Conservation (phyloP, 1,284 basidiomycete species). For the Naganishia albida region DNA sequence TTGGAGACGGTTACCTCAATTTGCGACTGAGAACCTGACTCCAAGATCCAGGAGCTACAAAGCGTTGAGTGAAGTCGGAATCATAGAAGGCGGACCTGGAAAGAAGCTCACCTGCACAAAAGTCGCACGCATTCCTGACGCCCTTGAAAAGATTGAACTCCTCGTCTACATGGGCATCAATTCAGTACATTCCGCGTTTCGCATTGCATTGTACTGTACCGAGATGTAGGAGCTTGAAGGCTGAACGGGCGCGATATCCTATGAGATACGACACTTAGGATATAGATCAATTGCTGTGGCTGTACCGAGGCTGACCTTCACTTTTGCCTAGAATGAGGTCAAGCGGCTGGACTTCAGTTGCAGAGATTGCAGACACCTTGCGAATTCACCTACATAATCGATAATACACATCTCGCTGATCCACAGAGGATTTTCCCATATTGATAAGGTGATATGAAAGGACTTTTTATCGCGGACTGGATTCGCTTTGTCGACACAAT, state of each 20-base stretch:
- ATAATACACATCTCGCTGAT: constrained; percentile 61
- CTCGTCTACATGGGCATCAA: constrained; percentile 50
- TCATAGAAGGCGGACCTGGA: no score
- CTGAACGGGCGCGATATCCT: constrained; percentile 61
- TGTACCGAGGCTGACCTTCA: constrained; percentile 35
- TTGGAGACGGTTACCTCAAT: constrained; percentile 46
- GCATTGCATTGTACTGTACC: constrained; percentile 47
- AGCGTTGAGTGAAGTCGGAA: neutral
- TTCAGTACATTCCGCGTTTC: constrained; percentile 56
- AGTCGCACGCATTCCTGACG: constrained; percentile 58
- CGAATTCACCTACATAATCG: constrained; percentile 43
- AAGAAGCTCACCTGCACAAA: constrained; percentile 55
- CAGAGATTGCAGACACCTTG: neutral
- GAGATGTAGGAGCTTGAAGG: constrained; percentile 58
- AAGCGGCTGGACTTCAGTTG: neutral
- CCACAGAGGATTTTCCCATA: constrained; percentile 48
- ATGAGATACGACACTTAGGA: neutral
- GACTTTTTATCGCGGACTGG: no score
- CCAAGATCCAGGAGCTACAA: constrained; percentile 57
- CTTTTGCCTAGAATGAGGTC: constrained; percentile 41
- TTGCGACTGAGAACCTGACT: constrained; percentile 51
- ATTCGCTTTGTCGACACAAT: no score
- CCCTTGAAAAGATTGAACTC: constrained; percentile 58
- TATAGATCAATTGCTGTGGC: neutral
- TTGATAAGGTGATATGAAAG: neutral